Conservation (phyloP, 163 green algal genomes). For the Prototheca cutis region DNA sequence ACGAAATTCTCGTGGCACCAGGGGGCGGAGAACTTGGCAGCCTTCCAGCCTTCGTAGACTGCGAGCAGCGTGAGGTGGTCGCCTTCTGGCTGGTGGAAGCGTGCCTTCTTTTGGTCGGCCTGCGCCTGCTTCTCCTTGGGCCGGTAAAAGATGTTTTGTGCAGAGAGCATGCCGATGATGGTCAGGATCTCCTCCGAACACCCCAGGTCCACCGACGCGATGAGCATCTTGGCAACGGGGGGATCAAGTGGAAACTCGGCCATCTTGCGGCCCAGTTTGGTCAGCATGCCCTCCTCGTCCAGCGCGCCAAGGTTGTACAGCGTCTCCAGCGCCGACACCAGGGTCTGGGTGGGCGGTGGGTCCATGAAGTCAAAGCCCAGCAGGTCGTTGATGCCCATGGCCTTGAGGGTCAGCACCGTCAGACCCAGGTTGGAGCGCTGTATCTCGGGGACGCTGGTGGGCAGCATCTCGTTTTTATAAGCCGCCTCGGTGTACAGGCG, state of each 20-base stretch:
- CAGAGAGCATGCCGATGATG: conserved; percentile 84
- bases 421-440: conserved; percentile 93
- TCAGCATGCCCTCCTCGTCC: conserved; percentile 94
- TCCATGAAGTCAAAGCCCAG: conserved; percentile 99
- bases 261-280: conserved; percentile 58
- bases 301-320: conserved; percentile 97
- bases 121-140: conserved; percentile 94
- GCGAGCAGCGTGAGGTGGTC: conserved; percentile 96
- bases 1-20: conserved; percentile 98
- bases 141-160: conserved; percentile 76
- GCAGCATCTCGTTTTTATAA: conserved; percentile 97
- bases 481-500: conserved; percentile 82
- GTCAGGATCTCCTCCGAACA: conserved; percentile 87
- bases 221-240: conserved; percentile 87
- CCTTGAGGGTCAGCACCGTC: conserved; percentile 75
- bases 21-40: conserved; percentile 85
- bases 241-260: conserved; percentile 94
- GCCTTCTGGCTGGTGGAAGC: conserved; percentile 95
- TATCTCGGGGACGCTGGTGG: conserved; percentile 89
- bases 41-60: conserved; percentile 97
- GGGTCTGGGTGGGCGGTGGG: conserved; percentile 67
- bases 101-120: conserved; percentile 90
- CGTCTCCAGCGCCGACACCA: conserved; percentile 75
- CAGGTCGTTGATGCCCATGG: conserved; percentile 98
- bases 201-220: conserved; percentile 89